Evolutionary conservation across 208 protist species (phyloP).

Genomic region (Tritrichomonas musculus): DNA sequence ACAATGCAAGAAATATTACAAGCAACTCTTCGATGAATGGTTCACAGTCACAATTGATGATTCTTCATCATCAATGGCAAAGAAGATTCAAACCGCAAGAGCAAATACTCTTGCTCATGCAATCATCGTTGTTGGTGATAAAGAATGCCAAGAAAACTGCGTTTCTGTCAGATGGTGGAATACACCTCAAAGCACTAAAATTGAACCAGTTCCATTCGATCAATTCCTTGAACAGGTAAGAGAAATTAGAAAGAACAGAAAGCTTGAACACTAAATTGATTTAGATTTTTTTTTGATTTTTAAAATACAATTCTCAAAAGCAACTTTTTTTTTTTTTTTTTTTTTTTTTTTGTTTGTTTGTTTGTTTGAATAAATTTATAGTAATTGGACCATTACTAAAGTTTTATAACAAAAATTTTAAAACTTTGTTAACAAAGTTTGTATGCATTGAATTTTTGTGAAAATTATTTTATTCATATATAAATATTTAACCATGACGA

Average conservation of each 20-base stretch:
- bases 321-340: too few species aligned
- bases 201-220: background rate
- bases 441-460: too few species aligned
- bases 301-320: too few species aligned
- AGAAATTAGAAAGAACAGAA: background rate
- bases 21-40: background rate
- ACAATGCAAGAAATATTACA: background rate
- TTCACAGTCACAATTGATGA: background rate
- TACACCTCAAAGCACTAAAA: background rate
- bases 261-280: too few species aligned
- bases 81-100: slow-evolving; percentile 11
- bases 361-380: too few species aligned
- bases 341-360: too few species aligned
- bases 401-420: too few species aligned
- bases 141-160: background rate
- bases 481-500: too few species aligned
- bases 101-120: background rate
- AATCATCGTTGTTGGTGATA: background rate
- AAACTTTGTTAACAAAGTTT: too few species aligned
- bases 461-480: too few species aligned
- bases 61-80: background rate
- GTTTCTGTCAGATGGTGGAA: background rate
- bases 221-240: background rate
- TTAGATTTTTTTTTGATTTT: too few species aligned
- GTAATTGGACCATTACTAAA: too few species aligned